Evolutionary conservation across 352 stramenopile species (phyloP), one percentile per base, ranked within the genome.

Genomic region (Phytophthora tubulina): DNA sequence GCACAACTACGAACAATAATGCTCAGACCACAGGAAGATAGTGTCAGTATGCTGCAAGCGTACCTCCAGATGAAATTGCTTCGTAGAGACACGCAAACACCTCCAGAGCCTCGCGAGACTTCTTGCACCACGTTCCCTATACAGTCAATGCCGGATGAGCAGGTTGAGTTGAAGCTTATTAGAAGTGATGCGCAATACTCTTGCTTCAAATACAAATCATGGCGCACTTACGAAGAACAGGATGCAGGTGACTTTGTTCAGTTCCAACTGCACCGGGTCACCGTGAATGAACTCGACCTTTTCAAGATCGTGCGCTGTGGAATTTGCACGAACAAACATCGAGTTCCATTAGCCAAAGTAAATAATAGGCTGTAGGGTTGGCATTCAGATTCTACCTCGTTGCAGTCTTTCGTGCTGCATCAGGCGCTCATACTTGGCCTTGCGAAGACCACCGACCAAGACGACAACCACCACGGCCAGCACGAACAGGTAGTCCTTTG

Each of bases 221-320:
- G 21, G 21, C n/a, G 41, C 3, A 50, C 67, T 32, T 80, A 94
- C 87, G 45, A 94, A 94, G 78, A 94, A 94, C n/a, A 94, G 70
- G 17, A 93, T 68, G 36, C 85, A 87, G 0, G 83, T 92, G 45
- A 93, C 76, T 73, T 86, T 86, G 72, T 92, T 89, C 57, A 68
- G 30, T 45, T 81, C 64, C 11, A 94, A 66, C 32, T 87, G 67
- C 27, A 93, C 52, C 0, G 72, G 61, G 13, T 71, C 36, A n/a
- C 84, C 84, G n/a, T 89, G 72, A 44, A 92, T 67, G 62, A 86
- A 89, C 36, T 92, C 86, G 17, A 93, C 38, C 27, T 67, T 81
- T 49, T 86, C 70, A 6, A 92, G 70, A 15, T 67, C 35, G 39
- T 75, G 65, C n/a, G 78, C 79, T 85, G 57, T 13, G 27, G 36